Evolutionary conservation across 257 asterid genomes (phyloP).

Genomic region (Ligustrum vulgare): DNA sequence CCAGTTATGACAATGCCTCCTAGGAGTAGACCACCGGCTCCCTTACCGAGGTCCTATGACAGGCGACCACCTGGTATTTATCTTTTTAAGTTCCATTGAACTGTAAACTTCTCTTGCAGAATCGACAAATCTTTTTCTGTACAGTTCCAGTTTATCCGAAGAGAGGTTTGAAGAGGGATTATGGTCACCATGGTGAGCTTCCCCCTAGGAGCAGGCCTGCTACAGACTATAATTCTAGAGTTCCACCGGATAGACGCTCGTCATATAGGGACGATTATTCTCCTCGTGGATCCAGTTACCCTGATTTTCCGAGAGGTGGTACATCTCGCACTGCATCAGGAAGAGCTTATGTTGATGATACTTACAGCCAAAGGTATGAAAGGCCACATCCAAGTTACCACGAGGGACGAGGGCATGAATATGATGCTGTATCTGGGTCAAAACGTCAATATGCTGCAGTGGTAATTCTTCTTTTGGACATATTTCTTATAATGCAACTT

Average conservation of each 20-base stretch:
- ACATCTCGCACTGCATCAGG: constrained; percentile 64
- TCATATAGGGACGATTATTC: constrained; percentile 76
- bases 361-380: constrained; percentile 76
- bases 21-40: constrained; percentile 70
- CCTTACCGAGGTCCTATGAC: constrained; percentile 78
- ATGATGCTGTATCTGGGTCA: constrained; percentile 75
- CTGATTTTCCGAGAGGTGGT: constrained; percentile 75
- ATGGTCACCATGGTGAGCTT: constrained; percentile 70
- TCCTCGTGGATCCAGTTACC: constrained; percentile 75
- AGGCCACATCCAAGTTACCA: constrained; percentile 80
- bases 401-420: constrained; percentile 76
- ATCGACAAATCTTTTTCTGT: constrained; percentile 9
- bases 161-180: constrained; percentile 72
- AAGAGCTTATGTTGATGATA: constrained; percentile 82
- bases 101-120: constrained; percentile 15
- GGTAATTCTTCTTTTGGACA: constrained; percentile 38
- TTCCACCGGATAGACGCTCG: constrained; percentile 65
- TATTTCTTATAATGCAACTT: constrained; percentile 12
- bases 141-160: constrained; percentile 76
- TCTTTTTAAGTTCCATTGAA: constrained; percentile 5
- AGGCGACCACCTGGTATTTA: constrained; percentile 87
- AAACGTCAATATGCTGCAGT: constrained; percentile 79
- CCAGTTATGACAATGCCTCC: constrained; percentile 66
- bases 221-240: constrained; percentile 60
- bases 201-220: constrained; percentile 78